These are phyloP conservation scores for Chernovozyma sophiae-reginae DNA, from an alignment of 1,139 yeast species.

Conservation along the genomic window DNA sequence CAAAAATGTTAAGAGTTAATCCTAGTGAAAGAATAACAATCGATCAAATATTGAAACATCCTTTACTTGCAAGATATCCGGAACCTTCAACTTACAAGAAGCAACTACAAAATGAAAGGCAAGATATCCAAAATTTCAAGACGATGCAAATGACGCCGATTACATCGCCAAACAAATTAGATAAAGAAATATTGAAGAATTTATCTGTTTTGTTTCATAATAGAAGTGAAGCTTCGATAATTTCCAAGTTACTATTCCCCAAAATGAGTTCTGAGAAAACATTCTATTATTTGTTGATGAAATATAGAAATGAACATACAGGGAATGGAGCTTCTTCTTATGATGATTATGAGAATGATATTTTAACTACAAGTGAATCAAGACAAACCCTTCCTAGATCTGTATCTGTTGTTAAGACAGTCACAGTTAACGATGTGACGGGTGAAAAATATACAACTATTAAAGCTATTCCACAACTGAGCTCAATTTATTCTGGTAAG, in stretches of 20 bases:
- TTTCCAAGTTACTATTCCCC: conserved; percentile 54
- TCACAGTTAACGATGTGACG: conserved; percentile 24
- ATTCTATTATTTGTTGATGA: conserved; percentile 76
- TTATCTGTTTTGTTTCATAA: conserved; percentile 91
- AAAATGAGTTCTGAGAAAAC: conserved; percentile 80
- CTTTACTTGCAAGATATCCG: conserved; percentile 73
- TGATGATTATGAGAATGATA: conserved; percentile 16
- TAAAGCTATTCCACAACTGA: conserved; percentile 14
- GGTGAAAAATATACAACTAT: conserved; percentile 25
- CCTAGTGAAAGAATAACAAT: conserved; percentile 78
- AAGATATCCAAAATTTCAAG: conserved; percentile 13
- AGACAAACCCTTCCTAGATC: conserved; percentile 38
- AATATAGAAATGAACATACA: conserved; percentile 77
- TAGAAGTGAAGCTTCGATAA: conserved; percentile 57
- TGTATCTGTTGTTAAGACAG: conserved; percentile 45
- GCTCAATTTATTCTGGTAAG: conserved; percentile 15
- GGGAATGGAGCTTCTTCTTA: conserved; percentile 13
- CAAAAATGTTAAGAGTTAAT: conserved; percentile 74
- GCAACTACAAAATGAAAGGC: neutral
- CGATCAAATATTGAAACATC: conserved; percentile 69
- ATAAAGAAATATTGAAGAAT: conserved; percentile 77
- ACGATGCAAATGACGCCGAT: conserved; percentile 45
- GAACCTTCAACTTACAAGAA: conserved; percentile 19
- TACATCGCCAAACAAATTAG: conserved; percentile 55
- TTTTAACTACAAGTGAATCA: conserved; percentile 15